Evolutionary conservation across 495 filamentous ascomycete species (phyloP), one percentile per base, ranked within the genome.

Genomic region (Aspergillus sclerotioniger): DNA sequence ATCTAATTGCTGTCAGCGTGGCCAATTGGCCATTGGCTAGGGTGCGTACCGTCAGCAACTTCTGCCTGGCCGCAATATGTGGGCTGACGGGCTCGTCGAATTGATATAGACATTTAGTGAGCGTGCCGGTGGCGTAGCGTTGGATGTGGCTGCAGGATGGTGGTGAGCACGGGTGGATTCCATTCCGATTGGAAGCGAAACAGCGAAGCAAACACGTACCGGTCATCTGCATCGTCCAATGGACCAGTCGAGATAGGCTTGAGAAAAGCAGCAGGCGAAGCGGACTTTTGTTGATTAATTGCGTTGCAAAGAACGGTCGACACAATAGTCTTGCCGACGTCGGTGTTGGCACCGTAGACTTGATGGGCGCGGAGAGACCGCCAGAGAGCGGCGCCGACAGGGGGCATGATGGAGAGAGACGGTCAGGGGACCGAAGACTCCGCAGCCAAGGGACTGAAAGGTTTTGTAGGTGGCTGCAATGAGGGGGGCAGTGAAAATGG

Each of bases 161-260:
- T 41, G 15, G 37, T n/a, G 9, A n/a, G 8, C 25, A 5, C 25
- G 25, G 2, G 25, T 25, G 25, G 25, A 25, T 25, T n/a, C n/a
- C 25, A 25, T 25, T 25, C 25, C 25, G 25, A 25, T 25, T 25
- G 8, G 37, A 13, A 41, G 13, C 12, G 9, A 12, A 8, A 5
- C 41, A 16, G 33, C 25, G 21, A 12, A 57, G 43, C n/a, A 17
- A 48, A 17, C 17, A 59, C 66, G 67, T 76, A 89, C 86, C 69
- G 67, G 60, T 87, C 82, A 69, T 92, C 89, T 6, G 87, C 85
- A 35, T 90, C 87, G 50, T 80, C 74, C 48, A 75, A 59, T 16
- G 87, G 76, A 1, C 89, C 89, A 0, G 88, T 91, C 1, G 88
- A 91, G 6, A 92, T 82, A 1, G 89, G 89, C 61, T 92, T 92